These are phyloP conservation scores for Ammopiptanthus mongolicus DNA, from an alignment of 306 rosid species.

Conservation along the genomic window DNA sequence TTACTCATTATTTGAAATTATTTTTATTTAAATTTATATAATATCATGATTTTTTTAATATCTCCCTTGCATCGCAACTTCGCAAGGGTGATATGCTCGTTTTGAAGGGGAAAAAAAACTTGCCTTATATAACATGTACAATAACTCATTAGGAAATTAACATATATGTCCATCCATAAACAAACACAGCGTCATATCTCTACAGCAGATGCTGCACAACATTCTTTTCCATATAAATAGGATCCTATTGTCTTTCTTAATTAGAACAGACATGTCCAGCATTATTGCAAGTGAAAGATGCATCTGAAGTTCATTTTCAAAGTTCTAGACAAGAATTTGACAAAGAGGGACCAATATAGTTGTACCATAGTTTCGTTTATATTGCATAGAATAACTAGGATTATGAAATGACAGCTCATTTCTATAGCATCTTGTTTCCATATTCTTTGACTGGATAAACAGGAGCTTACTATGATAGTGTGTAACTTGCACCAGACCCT, in stretches of 20 bases:
- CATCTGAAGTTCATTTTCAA: neutral
- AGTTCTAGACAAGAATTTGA: neutral
- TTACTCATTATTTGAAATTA: no score
- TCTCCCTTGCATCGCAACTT: no score
- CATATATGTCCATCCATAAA: neutral
- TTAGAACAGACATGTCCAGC: neutral
- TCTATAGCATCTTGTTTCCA: neutral
- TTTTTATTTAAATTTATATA: no score
- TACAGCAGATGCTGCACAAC: neutral
- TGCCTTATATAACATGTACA: neutral
- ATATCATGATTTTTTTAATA: no score
- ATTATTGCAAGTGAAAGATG: neutral
- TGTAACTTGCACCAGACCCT: neutral
- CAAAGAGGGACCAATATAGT: neutral
- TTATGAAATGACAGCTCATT: neutral
- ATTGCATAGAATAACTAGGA: neutral
- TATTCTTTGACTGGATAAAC: neutral
- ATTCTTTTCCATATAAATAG: neutral
- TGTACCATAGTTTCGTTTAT: neutral
- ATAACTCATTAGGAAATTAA: neutral
- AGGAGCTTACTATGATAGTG: neutral
- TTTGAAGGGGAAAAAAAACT: neutral
- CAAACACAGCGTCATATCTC: neutral
- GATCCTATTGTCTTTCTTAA: neutral
- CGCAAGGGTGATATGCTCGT: no score